A percentile compares a stretch with the other conserved stretches of the same genome.
Evolutionary conservation across 108 stramenopile species (phyloP).

Genomic region (Conticribra guillardii): DNA sequence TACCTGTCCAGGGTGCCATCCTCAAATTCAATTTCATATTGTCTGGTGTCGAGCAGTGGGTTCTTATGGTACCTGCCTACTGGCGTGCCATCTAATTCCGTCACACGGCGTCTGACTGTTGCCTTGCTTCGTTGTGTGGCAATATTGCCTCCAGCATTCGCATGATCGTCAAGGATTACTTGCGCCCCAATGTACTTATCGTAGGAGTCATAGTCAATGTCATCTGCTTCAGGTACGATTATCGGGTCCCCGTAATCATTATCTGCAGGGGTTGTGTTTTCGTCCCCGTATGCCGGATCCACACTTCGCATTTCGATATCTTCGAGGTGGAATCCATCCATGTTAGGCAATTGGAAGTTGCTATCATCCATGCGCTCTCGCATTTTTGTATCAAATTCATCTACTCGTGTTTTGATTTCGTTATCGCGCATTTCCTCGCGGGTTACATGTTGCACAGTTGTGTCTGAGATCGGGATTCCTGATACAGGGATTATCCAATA

Average conservation of each 20-base stretch:
- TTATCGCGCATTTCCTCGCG: conserved; percentile 13
- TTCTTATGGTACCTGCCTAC: no score
- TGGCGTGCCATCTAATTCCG: conserved; percentile 15
- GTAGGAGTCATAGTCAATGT: not conserved
- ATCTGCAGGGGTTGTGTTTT: not conserved
- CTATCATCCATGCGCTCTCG: not conserved
- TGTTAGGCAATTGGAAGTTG: not conserved
- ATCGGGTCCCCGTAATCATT: not conserved
- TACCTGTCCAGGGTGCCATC: no score
- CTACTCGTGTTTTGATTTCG: not conserved
- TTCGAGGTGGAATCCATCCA: not conserved
- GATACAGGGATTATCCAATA: conserved; percentile 30
- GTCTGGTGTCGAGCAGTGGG: no score
- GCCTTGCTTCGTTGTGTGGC: not conserved
- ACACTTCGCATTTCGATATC: not conserved
- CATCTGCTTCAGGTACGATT: not conserved
- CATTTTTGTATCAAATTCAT: not conserved
- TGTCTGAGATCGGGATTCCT: conserved; percentile 29
- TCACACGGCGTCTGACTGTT: not conserved
- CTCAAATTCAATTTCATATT: no score
- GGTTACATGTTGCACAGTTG: conserved; percentile 43
- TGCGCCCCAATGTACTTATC: conserved; percentile 12
- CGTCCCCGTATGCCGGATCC: not conserved
- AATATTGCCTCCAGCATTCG: not conserved
- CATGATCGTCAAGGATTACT: not conserved